Base-by-base conservation (phyloP, 108 stramenopile species). In the Seminavis robusta region DNA sequence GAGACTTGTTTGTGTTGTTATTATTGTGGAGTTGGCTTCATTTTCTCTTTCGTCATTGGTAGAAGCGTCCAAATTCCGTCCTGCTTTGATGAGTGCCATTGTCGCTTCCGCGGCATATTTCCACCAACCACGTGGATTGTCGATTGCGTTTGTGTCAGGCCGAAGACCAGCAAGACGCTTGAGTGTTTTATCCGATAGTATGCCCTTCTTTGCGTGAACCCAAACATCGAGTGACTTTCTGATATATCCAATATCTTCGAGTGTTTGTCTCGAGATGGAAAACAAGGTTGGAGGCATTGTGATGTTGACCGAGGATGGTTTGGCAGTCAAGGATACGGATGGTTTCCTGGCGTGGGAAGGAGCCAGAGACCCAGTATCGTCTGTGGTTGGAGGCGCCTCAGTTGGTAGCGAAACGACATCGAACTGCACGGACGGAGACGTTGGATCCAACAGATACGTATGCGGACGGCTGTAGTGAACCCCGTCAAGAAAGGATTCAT, bases 191-290 rank as follows among this genome's bases (percentile, higher is more conserved):
- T 63, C 56, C 44, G 76, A 62, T 1, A 71, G 29, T 28, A 68
- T 16, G n/a, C 60, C 41, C 30, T 57, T 65, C 24, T 51, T 61
- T 3, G 54, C 27, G 29, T 81, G 61, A 17, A 40, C 61, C 74
- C 79, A 83, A n/a, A 71, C 56, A 2, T 69, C 54, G 5, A 69
- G 49, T 13, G 79, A 81, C 53, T 81, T 80, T 24, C 86, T 63
- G 31, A 87, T 21, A 62, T 87, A 87, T 1, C 76, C 86, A 37
- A 68, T 61, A 58, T 87, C 81, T 61, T 87, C 86, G 43, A 87
- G 40, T 25, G 72, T 71, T 26, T 34, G 66, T 39, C 77, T 55
- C 2, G 79, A 65, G 32, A 87, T 45, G 9, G 58, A 61, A 26
- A 87, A 39, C 27, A 47, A 69, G 49, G 74, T 81, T 1, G 79